Conservation (phyloP, 176 grass and related monocot genomes). For the Sorghum bicolor region DNA sequence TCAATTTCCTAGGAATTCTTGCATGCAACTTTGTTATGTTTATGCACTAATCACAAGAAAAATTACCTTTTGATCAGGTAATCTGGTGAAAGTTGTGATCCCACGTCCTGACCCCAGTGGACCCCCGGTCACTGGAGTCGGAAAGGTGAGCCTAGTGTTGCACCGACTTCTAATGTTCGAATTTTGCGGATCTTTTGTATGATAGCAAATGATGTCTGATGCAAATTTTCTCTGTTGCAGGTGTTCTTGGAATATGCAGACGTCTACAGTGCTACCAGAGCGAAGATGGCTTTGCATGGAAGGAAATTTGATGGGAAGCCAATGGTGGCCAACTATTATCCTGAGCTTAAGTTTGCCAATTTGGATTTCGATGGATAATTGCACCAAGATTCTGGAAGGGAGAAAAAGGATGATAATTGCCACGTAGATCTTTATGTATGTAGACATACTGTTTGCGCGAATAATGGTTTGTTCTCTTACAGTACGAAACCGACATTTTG, state of each 20-base stretch:
- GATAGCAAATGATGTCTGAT: not conserved
- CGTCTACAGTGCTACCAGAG: conserved; percentile 50
- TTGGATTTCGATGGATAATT: not conserved
- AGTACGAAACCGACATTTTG: too few relatives aligned
- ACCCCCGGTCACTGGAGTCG: conserved; percentile 45
- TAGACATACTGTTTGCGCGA: too few relatives aligned
- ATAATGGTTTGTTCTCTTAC: too few relatives aligned
- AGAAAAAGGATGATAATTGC: not conserved
- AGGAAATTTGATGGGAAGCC: conserved; percentile 66
- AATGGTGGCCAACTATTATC: conserved; percentile 63
- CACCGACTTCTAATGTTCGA: not conserved
- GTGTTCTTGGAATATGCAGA: conserved; percentile 83
- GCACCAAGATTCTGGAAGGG: not conserved
- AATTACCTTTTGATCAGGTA: conserved; percentile 34
- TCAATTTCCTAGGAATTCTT: not conserved
- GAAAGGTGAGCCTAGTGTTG: conserved; percentile 48
- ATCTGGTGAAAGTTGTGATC: conserved; percentile 80
- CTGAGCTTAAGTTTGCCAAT: conserved; percentile 57
- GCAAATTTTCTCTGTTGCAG: conserved; percentile 19
- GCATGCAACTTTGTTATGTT: not conserved
- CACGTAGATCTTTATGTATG: too few relatives aligned
- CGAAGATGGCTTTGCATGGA: conserved; percentile 58
- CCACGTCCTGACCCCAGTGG: conserved; percentile 70
- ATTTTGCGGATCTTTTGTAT: not conserved
- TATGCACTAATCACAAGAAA: not conserved